Conservation (phyloP, 768 basidiomycete genomes). For the Leucocoprinus sp. region DNA sequence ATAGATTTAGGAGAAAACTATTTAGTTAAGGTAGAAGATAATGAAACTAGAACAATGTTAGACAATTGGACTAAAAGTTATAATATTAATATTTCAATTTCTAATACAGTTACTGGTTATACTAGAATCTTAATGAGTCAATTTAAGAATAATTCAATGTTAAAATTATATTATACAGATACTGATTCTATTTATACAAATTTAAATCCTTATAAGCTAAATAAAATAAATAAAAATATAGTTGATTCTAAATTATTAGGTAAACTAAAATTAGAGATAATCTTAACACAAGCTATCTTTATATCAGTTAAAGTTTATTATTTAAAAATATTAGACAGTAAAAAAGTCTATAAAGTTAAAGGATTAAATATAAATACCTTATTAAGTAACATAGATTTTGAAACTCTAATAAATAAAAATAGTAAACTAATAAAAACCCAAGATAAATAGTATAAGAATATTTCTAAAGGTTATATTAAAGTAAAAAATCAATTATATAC, state of each 20-base stretch:
- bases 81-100: conserved; percentile 9
- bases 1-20: conserved; percentile 6
- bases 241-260: too few relatives aligned
- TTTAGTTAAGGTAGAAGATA: conserved; percentile 1
- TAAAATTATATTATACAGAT: conserved; percentile 5
- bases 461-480: too few relatives aligned
- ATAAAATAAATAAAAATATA: too few relatives aligned
- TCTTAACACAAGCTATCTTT: too few relatives aligned
- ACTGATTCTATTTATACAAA: neutral
- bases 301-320: too few relatives aligned
- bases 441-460: too few relatives aligned
- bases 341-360: too few relatives aligned
- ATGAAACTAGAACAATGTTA: neutral
- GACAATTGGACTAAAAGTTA: conserved; percentile 2
- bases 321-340: too few relatives aligned
- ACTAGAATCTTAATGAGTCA: conserved; percentile 2
- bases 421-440: neutral
- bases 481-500: too few relatives aligned
- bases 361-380: neutral
- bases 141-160: conserved; percentile 5
- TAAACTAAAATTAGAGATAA: too few relatives aligned
- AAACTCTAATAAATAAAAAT: neutral
- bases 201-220: neutral
- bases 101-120: neutral
- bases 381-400: neutral